Evolutionary conservation across 2,329 filamentous ascomycete genomes (phyloP).

Genomic region (Cladosporium halotolerans): DNA sequence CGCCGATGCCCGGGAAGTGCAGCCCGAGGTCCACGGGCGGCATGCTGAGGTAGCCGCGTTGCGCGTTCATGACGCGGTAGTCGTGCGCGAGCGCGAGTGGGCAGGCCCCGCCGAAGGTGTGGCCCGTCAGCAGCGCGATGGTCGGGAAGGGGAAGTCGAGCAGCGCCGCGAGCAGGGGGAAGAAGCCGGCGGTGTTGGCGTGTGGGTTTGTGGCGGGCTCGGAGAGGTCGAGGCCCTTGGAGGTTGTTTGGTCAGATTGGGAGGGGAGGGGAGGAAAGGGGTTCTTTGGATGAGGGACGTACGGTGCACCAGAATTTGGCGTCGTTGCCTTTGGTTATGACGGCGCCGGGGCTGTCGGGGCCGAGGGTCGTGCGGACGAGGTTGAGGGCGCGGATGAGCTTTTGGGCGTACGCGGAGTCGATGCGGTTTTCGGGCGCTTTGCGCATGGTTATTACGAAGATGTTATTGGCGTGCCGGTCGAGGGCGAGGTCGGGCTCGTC

Average conservation of each 20-base stretch:
- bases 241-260: background rate
- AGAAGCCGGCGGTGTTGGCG: constrained; percentile 33
- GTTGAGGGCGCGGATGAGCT: constrained; percentile 47
- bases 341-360: constrained; percentile 44
- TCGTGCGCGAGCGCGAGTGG: constrained; percentile 44
- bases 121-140: constrained; percentile 43
- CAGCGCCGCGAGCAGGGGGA: constrained; percentile 31
- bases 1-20: constrained; percentile 51
- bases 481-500: constrained; percentile 39
- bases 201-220: constrained; percentile 30
- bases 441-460: constrained; percentile 50
- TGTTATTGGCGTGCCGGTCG: constrained; percentile 39
- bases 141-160: constrained; percentile 38
- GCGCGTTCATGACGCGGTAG: constrained; percentile 44
- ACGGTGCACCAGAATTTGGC: constrained; percentile 47
- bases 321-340: constrained; percentile 48
- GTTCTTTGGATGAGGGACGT: too few relatives aligned
- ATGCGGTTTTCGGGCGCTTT: constrained; percentile 51
- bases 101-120: constrained; percentile 45
- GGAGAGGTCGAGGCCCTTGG: constrained; percentile 30
- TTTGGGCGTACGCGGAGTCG: constrained; percentile 46
- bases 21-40: constrained; percentile 51
- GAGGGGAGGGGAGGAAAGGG: background rate
- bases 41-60: constrained; percentile 44
- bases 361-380: constrained; percentile 43